phyloP scores from a whole-genome alignment of 768 basidiomycete species.

The Goffeauzyma gilvescens region DNA sequence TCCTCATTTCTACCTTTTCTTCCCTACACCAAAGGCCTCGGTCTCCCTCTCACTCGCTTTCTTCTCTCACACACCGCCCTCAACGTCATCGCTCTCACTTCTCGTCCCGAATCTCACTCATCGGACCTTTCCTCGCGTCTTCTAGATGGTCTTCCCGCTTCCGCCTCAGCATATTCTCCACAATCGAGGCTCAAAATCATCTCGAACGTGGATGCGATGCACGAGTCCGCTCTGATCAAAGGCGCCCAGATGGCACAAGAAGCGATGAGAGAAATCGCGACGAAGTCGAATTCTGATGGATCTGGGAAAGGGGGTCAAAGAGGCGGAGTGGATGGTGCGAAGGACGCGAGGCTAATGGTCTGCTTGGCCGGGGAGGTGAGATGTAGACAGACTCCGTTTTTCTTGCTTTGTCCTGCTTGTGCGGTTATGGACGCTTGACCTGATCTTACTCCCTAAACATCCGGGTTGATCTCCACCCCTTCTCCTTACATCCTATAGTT shows the following conservation, averaged over 20 bases:
- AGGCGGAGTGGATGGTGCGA: slow-evolving; percentile 29
- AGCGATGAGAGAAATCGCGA: too few relatives aligned
- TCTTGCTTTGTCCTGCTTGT: too few relatives aligned
- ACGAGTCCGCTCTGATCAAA: too few relatives aligned
- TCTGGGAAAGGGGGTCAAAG: slow-evolving; percentile 23
- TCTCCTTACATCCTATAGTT: slow-evolving; percentile 20
- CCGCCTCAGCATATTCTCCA: too few relatives aligned
- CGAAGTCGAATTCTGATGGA: too few relatives aligned
- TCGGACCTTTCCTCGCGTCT: too few relatives aligned
- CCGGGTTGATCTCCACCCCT: not conserved
- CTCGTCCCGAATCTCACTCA: too few relatives aligned
- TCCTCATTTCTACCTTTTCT: too few relatives aligned
- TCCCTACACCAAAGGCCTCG: slow-evolving; percentile 23
- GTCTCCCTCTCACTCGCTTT: slow-evolving; percentile 25
- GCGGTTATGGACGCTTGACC: too few relatives aligned
- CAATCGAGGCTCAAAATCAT: slow-evolving; percentile 19
- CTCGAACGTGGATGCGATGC: slow-evolving; percentile 25
- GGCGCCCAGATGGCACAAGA: too few relatives aligned
- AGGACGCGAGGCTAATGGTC: slow-evolving; percentile 29
- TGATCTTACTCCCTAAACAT: not conserved
- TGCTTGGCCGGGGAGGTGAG: slow-evolving; percentile 34
- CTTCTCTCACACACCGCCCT: slow-evolving; percentile 30
- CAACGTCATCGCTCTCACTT: slow-evolving; percentile 32
- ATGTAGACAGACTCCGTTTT: too few relatives aligned
- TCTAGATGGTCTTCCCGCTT: too few relatives aligned